Conservation (phyloP, 1,139 yeast genomes). For the Lodderomyces parapsilosis region DNA sequence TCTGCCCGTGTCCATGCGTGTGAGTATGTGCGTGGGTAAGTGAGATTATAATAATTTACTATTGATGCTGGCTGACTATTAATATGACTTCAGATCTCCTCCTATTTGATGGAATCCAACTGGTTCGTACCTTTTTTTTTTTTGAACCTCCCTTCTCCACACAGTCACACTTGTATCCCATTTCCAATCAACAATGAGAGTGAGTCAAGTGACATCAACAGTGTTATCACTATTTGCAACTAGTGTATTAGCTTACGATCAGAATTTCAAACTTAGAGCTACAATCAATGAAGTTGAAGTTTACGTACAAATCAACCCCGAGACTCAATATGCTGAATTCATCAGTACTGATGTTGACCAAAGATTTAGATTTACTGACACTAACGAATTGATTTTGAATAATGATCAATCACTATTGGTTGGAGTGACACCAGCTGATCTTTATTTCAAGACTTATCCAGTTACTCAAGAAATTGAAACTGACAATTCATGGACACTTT, state of each 20-base stretch:
- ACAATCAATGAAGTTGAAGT: conserved; percentile 1
- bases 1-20: too few species aligned
- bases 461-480: not conserved
- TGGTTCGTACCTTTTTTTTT: not conserved
- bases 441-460: not conserved
- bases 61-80: not conserved
- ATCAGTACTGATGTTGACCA: not conserved
- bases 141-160: not conserved
- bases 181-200: not conserved
- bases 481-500: not conserved
- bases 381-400: not conserved
- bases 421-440: not conserved
- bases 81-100: not conserved
- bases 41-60: not conserved
- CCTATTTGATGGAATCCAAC: not conserved
- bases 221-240: not conserved
- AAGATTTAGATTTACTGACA: conserved; percentile 1
- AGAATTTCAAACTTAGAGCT: not conserved
- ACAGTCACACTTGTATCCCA: not conserved
- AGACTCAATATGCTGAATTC: conserved; percentile 1
- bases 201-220: not conserved
- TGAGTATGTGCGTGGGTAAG: too few species aligned
- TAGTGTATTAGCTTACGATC: not conserved
- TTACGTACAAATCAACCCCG: not conserved
- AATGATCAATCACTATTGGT: not conserved